phyloP scores from a whole-genome alignment of 2,329 filamentous ascomycete species.

The Pezicula carpinea region DNA sequence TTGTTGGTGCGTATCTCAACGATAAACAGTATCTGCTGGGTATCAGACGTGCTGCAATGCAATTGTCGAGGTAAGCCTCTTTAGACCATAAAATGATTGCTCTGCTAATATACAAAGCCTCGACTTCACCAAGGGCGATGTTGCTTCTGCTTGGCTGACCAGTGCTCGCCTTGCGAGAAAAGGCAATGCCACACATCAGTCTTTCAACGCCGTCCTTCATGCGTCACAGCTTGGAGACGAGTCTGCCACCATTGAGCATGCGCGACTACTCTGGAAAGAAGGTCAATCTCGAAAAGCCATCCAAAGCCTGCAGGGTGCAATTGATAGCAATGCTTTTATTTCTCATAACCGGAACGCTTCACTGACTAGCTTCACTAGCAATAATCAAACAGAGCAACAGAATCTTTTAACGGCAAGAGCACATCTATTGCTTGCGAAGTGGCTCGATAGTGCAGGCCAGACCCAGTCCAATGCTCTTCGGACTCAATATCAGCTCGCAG shows the following conservation, averaged over 20 bases:
- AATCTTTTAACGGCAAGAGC: slow-evolving; percentile 68
- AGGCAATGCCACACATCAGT: slow-evolving; percentile 75
- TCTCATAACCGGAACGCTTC: slow-evolving; percentile 24
- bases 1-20: slow-evolving; percentile 80
- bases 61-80: slow-evolving; percentile 58
- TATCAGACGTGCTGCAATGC: slow-evolving; percentile 82
- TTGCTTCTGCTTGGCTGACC: slow-evolving; percentile 79
- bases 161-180: slow-evolving; percentile 85
- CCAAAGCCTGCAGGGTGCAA: slow-evolving; percentile 81
- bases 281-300: slow-evolving; percentile 94
- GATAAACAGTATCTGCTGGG: slow-evolving; percentile 94
- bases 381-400: slow-evolving; percentile 36
- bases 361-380: slow-evolving; percentile 14
- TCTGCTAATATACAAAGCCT: slow-evolving; percentile 30
- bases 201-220: slow-evolving; percentile 89
- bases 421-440: slow-evolving; percentile 87
- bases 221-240: slow-evolving; percentile 80
- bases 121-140: slow-evolving; percentile 64
- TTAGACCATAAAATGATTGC: background rate
- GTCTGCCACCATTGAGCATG: slow-evolving; percentile 90
- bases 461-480: slow-evolving; percentile 78
- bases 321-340: slow-evolving; percentile 73
- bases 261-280: slow-evolving; percentile 87
- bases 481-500: slow-evolving; percentile 76
- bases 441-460: slow-evolving; percentile 93